These are phyloP conservation scores for Thermomucor indicae-seudaticae DNA, from an alignment of 371 early-diverging fungal genomes.

Conservation along the genomic window DNA sequence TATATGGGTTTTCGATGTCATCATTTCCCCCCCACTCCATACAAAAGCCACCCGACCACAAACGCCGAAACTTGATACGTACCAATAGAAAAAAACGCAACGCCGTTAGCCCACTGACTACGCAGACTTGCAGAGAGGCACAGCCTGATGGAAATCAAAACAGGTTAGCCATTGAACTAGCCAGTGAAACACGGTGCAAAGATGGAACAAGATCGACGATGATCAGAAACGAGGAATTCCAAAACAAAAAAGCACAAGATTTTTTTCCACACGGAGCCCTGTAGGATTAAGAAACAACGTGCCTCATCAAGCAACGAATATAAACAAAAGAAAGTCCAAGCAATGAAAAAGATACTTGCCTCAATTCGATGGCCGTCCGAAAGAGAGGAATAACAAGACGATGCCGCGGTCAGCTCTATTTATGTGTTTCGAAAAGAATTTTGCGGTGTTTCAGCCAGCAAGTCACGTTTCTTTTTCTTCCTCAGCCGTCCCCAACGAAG, in stretches of 20 bases:
- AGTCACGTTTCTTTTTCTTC: too few relatives aligned
- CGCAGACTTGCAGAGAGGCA: neutral
- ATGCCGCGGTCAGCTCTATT: too few relatives aligned
- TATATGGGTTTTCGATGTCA: too few relatives aligned
- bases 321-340: neutral
- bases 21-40: too few relatives aligned
- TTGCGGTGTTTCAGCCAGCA: too few relatives aligned
- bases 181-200: neutral
- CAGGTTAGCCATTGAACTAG: neutral
- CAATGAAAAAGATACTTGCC: too few relatives aligned
- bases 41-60: too few relatives aligned
- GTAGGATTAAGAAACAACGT: constrained; percentile 1
- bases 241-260: constrained; percentile 13
- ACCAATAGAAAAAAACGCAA: neutral
- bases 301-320: neutral
- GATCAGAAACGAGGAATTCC: constrained; percentile 35
- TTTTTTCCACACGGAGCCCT: constrained; percentile 16
- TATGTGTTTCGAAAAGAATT: too few relatives aligned
- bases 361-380: too few relatives aligned
- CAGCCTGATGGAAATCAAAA: neutral
- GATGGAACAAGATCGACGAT: neutral
- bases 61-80: neutral
- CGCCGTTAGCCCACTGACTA: neutral
- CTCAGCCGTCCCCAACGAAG: too few relatives aligned
- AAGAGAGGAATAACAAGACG: too few relatives aligned